Conservation (phyloP, 2,329 filamentous ascomycete genomes). For the Albifimbria verrucaria region DNA sequence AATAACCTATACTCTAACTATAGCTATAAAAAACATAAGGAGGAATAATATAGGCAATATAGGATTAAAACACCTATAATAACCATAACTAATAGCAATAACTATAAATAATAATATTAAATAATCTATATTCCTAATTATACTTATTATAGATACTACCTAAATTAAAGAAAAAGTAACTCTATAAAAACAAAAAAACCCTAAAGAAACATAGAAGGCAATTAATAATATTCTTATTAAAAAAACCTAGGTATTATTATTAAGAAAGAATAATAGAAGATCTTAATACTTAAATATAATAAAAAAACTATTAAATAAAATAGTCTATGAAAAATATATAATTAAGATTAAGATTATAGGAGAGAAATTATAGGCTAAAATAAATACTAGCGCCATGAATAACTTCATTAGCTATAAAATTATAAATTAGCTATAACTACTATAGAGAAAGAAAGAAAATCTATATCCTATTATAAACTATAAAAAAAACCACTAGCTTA, state of each 20-base stretch:
- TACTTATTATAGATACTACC: not conserved
- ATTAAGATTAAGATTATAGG: not conserved
- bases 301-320: not conserved
- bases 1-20: not conserved
- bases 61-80: not conserved
- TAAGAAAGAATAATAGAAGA: not conserved
- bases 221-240: slow-evolving; percentile 10
- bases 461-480: not conserved
- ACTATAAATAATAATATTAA: not conserved
- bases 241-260: slow-evolving; percentile 13
- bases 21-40: not conserved
- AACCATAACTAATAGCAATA: not conserved
- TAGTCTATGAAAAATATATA: not conserved
- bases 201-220: slow-evolving; percentile 4
- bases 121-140: not conserved
- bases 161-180: not conserved
- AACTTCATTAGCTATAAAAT: slow-evolving; percentile 4
- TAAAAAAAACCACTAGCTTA: not conserved
- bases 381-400: no score
- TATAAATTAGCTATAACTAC: not conserved
- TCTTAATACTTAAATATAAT: slow-evolving; percentile 1
- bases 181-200: not conserved
- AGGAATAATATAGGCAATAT: not conserved
- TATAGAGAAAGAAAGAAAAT: not conserved
- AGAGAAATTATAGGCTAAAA: not conserved